Conservation (phyloP, 805 yeast species). For the Candida glaebosa region DNA sequence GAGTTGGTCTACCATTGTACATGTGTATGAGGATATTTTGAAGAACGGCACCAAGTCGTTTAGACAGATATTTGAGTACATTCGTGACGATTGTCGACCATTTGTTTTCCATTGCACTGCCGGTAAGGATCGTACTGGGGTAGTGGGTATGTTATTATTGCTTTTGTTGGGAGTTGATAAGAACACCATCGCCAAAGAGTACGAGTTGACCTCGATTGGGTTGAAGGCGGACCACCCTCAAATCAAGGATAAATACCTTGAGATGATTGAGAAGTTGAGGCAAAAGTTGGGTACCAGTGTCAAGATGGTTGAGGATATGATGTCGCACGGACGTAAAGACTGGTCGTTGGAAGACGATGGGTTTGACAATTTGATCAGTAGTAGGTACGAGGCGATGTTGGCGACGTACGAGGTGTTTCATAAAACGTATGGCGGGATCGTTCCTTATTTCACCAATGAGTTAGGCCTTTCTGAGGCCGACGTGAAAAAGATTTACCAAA, state of each 20-base stretch:
- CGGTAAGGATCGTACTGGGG: conserved; percentile 85
- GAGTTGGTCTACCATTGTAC: conserved; percentile 59
- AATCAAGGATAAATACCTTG: conserved; percentile 32
- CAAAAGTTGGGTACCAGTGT: conserved; percentile 19
- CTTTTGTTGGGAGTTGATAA: conserved; percentile 62
- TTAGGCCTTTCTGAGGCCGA: conserved; percentile 48
- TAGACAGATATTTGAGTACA: conserved; percentile 47
- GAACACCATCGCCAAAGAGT: conserved; percentile 66
- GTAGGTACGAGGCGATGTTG: conserved; percentile 68
- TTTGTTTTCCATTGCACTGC: conserved; percentile 77
- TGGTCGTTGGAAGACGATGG: conserved; percentile 50
- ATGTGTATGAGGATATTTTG: conserved; percentile 60
- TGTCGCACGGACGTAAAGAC: conserved; percentile 34
- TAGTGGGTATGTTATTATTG: conserved; percentile 64
- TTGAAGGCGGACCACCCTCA: conserved; percentile 46
- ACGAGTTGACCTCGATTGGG: conserved; percentile 70
- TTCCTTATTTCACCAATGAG: conserved; percentile 40
- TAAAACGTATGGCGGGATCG: conserved; percentile 51
- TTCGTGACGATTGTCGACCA: conserved; percentile 50
- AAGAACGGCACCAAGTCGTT: conserved; percentile 47
- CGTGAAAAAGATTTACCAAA: conserved; percentile 25
- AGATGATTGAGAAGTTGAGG: conserved; percentile 28
- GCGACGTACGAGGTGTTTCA: conserved; percentile 55
- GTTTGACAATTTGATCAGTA: conserved; percentile 56
- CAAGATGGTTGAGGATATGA: conserved; percentile 18